A percentile compares a stretch with the other conserved stretches of the same genome.
phyloP scores from a whole-genome alignment of 2,329 filamentous ascomycete species.

The Sclerotinia glacialis region DNA sequence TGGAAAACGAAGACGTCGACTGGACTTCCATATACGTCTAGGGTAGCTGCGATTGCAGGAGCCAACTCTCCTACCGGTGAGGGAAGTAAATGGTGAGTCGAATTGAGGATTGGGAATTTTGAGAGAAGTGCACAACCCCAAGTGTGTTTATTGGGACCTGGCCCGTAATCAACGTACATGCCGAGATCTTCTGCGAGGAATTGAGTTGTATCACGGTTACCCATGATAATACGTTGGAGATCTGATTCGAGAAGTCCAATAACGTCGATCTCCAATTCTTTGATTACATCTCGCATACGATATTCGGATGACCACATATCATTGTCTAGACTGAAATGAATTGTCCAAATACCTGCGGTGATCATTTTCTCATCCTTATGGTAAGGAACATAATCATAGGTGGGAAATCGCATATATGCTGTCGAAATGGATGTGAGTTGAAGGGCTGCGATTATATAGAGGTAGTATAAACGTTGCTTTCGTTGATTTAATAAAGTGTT shows the following conservation, averaged over 20 bases:
- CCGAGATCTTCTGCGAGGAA: constrained; percentile 93
- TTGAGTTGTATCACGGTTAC: constrained; percentile 93
- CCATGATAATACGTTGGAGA: constrained; percentile 97
- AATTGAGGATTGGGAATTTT: constrained; percentile 97
- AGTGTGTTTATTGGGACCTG: constrained; percentile 97
- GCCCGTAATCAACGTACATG: constrained; percentile 98
- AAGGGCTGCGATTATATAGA: constrained; percentile 69
- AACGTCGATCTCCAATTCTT: constrained; percentile 95
- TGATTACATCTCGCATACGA: constrained; percentile 86
- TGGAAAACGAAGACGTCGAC: constrained; percentile 98
- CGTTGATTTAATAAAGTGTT: constrained; percentile 46
- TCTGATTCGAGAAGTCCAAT: constrained; percentile 93
- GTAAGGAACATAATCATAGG: constrained; percentile 87
- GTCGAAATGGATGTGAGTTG: constrained; percentile 78
- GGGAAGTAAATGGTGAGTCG: constrained; percentile 90
- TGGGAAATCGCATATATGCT: constrained; percentile 87
- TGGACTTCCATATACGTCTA: constrained; percentile 85
- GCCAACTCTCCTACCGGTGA: constrained; percentile 92
- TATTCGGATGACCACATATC: constrained; percentile 98
- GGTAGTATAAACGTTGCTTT: constrained; percentile 59
- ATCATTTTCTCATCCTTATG: constrained; percentile 83
- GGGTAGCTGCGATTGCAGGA: constrained; percentile 92
- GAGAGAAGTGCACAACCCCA: constrained; percentile 92
- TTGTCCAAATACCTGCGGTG: constrained; percentile 97
- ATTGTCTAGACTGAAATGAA: constrained; percentile 96